Conservation (phyloP, 352 stramenopile species). For the Plasmopara viticola region DNA sequence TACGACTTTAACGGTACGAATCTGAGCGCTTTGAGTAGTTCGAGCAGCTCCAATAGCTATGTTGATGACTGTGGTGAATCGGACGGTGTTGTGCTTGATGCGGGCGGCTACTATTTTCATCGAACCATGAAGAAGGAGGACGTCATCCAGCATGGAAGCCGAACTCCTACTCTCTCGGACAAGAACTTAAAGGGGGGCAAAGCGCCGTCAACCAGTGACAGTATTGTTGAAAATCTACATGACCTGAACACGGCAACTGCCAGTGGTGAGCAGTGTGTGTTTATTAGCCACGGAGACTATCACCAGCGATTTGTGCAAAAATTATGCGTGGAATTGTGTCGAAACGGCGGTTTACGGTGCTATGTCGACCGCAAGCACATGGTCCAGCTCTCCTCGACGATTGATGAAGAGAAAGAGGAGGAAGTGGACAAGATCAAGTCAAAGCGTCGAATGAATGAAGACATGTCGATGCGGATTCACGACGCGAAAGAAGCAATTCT, state of each 20-base stretch:
- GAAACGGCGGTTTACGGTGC: conserved; percentile 53
- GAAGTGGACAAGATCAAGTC: conserved; percentile 9
- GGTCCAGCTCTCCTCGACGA: conserved; percentile 18
- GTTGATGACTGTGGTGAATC: conserved; percentile 40
- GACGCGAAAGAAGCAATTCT: conserved; percentile 79
- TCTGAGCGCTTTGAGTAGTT: conserved; percentile 35
- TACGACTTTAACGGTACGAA: conserved; percentile 30
- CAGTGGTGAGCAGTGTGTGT: conserved; percentile 70
- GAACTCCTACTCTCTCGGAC: conserved; percentile 12
- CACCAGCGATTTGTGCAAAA: conserved; percentile 68
- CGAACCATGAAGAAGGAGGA: conserved; percentile 22
- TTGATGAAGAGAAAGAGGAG: conserved; percentile 26
- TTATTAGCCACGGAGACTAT: conserved; percentile 75
- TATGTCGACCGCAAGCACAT: conserved; percentile 58
- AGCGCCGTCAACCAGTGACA: conserved; percentile 28
- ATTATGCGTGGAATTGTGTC: conserved; percentile 61
- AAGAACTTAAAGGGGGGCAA: conserved; percentile 15
- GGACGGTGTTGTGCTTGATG: conserved; percentile 61
- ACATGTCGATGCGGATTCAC: conserved; percentile 68
- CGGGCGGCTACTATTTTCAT: conserved; percentile 69
- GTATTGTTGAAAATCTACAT: conserved; percentile 54
- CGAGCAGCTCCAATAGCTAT: conserved; percentile 39
- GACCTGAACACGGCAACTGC: conserved; percentile 46
- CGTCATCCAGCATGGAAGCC: conserved; percentile 12
- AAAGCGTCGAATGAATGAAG: conserved; percentile 27